Evolutionary conservation across 2,329 filamentous ascomycete species (phyloP), one percentile per base, ranked within the genome.

Genomic region (Cladosporium phlei): DNA sequence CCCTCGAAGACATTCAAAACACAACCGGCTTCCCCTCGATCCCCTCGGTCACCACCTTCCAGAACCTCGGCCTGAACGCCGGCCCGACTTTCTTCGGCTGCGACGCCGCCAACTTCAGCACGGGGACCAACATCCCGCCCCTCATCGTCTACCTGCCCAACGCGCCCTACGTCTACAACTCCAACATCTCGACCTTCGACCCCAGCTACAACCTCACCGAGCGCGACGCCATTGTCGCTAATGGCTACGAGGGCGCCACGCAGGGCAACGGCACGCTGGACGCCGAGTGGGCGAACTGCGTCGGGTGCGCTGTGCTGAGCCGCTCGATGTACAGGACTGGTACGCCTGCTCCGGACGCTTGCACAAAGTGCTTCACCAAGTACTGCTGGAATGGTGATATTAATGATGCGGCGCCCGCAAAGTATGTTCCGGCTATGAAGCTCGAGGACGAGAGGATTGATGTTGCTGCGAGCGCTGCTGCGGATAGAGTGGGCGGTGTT

Each of bases 351-450:
- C 91, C 91, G 0, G 73, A 77, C 0, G 80, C 79, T 8, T 98
- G 93, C 70, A 73, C 69, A 33, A 60, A 75, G 39, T 98, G 93
- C 70, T 97, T 96, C 66, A 55, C 72, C 10, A 67, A 72, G 16
- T 96, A 96, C 71, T 98, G 93, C 77, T 98, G 93, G 93, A 79
- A 96, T 64, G 93, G 93, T n/a, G 86, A 79, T 1, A 48, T 69
- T 5, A 68, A 76, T 43, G 20, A 47, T 10, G 51, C 46, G 4
- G 28, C 48, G 29, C 56, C 59, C 9, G 46, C 39, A 2, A 48
- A 45, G 34, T 64, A 62, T 33, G 48, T 50, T 14, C 61, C 61
- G 9, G 43, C 48, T 25, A 54, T 61, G 47, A 60, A 62, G 50
- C 32, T 63, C 19, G 28, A 10, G 22, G 45, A 47, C 9, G 29